A percentile compares a stretch with the other conserved stretches of the same genome.
Evolutionary conservation across 1,284 basidiomycete genomes (phyloP).

Genomic region (Leccinum insolens): DNA sequence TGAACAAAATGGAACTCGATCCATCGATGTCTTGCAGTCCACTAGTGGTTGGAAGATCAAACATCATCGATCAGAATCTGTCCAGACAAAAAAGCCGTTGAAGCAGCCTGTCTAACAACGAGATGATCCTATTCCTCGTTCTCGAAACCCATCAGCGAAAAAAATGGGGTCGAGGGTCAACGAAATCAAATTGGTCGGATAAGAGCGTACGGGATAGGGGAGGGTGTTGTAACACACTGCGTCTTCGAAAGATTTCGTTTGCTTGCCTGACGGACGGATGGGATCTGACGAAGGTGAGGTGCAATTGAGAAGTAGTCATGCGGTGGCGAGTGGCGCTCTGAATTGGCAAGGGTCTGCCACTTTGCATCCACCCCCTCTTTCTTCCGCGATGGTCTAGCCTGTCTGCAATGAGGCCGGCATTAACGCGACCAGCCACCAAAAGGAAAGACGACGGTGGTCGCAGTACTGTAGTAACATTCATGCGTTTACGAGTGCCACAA

Average conservation of each 20-base stretch:
- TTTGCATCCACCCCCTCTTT: constrained; percentile 7
- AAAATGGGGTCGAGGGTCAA: constrained; percentile 56
- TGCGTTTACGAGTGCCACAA: constrained; percentile 7
- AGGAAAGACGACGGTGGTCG: constrained; percentile 5
- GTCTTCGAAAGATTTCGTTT: neutral
- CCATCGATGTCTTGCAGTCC: constrained; percentile 60
- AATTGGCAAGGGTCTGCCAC: constrained; percentile 8
- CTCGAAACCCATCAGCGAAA: constrained; percentile 49
- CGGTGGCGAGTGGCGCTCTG: constrained; percentile 2
- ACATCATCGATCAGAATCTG: constrained; percentile 64
- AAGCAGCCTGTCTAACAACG: constrained; percentile 49
- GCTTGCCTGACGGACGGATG: neutral
- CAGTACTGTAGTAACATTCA: neutral
- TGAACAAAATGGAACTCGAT: constrained; percentile 59
- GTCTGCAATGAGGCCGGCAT: constrained; percentile 20
- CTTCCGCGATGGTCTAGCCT: constrained; percentile 12
- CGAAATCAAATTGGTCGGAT: constrained; percentile 21
- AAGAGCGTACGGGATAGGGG: constrained; percentile 13
- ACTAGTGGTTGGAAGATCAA: constrained; percentile 55
- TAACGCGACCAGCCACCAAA: constrained; percentile 11
- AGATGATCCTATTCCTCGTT: constrained; percentile 35
- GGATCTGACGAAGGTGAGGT: constrained; percentile 5
- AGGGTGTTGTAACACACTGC: constrained; percentile 15
- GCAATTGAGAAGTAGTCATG: neutral
- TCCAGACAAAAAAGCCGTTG: constrained; percentile 44